Percentiles rank a stretch among this genome's conserved stretches.
phyloP scores from a whole-genome alignment of 176 grass and related monocot genomes.

The Bolboschoenus planiculmis region DNA sequence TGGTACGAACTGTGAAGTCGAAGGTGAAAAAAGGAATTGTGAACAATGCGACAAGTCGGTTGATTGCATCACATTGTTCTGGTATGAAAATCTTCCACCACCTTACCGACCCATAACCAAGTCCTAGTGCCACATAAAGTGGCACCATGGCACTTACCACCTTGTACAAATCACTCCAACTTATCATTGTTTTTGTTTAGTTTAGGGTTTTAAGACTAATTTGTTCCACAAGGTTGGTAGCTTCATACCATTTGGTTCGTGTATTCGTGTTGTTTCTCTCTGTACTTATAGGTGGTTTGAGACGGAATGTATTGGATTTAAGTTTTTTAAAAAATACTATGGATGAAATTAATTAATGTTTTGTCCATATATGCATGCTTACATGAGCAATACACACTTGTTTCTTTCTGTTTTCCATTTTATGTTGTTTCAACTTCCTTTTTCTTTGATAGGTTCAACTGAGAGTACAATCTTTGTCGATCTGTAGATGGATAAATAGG shows the following conservation, averaged over 20 bases:
- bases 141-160: conserved; percentile 77
- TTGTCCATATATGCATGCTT: not conserved
- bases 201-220: not conserved
- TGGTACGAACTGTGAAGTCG: conserved; percentile 56
- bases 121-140: conserved; percentile 73
- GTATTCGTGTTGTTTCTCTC: not conserved
- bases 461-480: not conserved
- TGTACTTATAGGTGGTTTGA: not conserved
- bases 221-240: not conserved
- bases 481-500: too few species aligned
- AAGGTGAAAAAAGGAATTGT: conserved; percentile 82
- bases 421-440: not conserved
- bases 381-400: not conserved
- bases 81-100: conserved; percentile 82
- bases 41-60: conserved; percentile 83
- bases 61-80: conserved; percentile 70
- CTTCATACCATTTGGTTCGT: not conserved
- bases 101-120: conserved; percentile 74
- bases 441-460: not conserved
- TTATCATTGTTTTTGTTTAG: conserved; percentile 38
- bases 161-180: conserved; percentile 74
- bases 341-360: not conserved
- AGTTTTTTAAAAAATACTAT: not conserved
- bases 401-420: not conserved
- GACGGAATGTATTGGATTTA: not conserved